phyloP scores from a whole-genome alignment of 768 basidiomycete species.

The Trichaptum fuscoviolaceum region DNA sequence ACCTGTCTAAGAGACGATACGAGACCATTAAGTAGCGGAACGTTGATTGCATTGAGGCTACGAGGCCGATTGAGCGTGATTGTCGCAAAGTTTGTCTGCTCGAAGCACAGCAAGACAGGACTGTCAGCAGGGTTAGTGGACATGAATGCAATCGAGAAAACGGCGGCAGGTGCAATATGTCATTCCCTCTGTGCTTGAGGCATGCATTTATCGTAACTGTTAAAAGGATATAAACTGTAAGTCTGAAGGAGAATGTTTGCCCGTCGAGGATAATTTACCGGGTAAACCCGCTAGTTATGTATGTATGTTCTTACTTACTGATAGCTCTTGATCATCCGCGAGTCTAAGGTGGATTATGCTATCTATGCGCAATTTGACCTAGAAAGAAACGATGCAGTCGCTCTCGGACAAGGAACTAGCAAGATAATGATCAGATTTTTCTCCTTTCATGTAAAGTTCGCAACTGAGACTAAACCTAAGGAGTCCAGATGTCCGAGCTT shows the following conservation, averaged over 20 bases:
- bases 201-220: not conserved
- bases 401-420: no score
- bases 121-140: not conserved
- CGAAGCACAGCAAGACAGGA: not conserved
- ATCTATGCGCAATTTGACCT: no score
- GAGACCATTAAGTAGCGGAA: not conserved
- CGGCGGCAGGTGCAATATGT: not conserved
- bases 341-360: not conserved
- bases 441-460: no score
- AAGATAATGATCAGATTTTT: no score
- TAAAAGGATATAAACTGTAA: not conserved
- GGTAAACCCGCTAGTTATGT: not conserved
- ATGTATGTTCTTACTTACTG: not conserved
- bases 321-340: not conserved
- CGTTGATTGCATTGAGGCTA: slow-evolving; percentile 2
- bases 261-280: not conserved
- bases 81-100: not conserved
- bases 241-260: not conserved
- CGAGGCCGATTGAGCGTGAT: slow-evolving; percentile 2
- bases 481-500: no score
- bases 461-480: no score
- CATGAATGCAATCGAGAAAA: not conserved
- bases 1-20: not conserved
- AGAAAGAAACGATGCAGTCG: no score
- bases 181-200: not conserved